These are phyloP conservation scores for Raphanus sativus DNA, from an alignment of 345 rosid species.

Conservation along the genomic window DNA sequence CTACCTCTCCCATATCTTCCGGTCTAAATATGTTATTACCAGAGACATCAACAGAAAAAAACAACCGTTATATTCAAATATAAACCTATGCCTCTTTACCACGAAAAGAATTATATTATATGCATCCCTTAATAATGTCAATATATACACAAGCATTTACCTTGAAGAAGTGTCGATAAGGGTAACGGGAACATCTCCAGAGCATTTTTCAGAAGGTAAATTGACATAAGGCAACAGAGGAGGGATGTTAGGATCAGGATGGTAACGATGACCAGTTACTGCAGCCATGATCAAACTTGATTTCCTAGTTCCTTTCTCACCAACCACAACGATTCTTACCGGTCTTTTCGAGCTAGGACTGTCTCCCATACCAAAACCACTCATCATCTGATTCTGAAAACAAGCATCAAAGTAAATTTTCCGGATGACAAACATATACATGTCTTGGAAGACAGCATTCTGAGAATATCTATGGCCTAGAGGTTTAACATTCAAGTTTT, in stretches of 20 bases:
- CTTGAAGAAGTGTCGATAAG: slow-evolving; percentile 83
- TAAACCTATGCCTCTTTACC: background rate
- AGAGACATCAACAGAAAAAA: background rate
- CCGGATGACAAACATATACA: background rate
- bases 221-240: slow-evolving; percentile 62
- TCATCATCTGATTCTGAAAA: slow-evolving; percentile 41
- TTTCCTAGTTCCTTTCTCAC: slow-evolving; percentile 83
- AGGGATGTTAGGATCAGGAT: slow-evolving; percentile 45
- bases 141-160: slow-evolving; percentile 29
- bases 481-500: background rate
- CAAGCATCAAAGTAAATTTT: background rate
- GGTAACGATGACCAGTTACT: slow-evolving; percentile 42
- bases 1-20: slow-evolving; percentile 61
- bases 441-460: background rate
- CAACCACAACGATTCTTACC: slow-evolving; percentile 76
- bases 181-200: slow-evolving; percentile 30
- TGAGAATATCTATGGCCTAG: background rate
- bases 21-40: slow-evolving; percentile 39
- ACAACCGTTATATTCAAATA: background rate
- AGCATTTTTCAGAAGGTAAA: slow-evolving; percentile 57
- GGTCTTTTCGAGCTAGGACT: slow-evolving; percentile 43
- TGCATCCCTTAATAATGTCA: background rate
- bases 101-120: background rate
- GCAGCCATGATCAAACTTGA: slow-evolving; percentile 81
- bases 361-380: slow-evolving; percentile 19